These are phyloP conservation scores for Haplosporangium gracile DNA, from an alignment of 192 early-diverging fungal genomes.

Conservation along the genomic window DNA sequence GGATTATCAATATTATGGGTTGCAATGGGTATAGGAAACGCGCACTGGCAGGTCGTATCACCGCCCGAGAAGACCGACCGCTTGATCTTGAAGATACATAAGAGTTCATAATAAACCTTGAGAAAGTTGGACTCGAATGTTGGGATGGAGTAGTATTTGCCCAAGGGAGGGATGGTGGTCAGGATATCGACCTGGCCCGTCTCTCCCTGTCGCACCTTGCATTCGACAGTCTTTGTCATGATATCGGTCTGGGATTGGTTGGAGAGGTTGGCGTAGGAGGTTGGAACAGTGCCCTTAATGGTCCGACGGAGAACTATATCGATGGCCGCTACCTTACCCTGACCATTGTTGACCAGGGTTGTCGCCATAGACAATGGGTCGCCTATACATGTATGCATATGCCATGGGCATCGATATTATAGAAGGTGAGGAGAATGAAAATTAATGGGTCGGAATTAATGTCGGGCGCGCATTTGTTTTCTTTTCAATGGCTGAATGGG, in stretches of 20 bases:
- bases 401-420: not conserved
- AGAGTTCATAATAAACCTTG: slow-evolving; percentile 47
- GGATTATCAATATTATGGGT: slow-evolving; percentile 55
- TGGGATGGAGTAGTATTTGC: slow-evolving; percentile 29
- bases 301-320: slow-evolving; percentile 44
- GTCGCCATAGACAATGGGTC: slow-evolving; percentile 49
- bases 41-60: slow-evolving; percentile 35
- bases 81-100: slow-evolving; percentile 43
- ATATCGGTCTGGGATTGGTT: slow-evolving; percentile 40
- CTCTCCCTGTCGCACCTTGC: slow-evolving; percentile 45
- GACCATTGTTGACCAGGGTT: slow-evolving; percentile 38
- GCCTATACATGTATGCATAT: slow-evolving; percentile 6
- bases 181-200: slow-evolving; percentile 46
- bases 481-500: not conserved
- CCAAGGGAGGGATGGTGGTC: slow-evolving; percentile 44
- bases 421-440: not conserved
- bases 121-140: slow-evolving; percentile 56
- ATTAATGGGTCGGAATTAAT: not conserved
- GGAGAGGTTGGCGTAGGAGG: slow-evolving; percentile 43
- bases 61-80: slow-evolving; percentile 49
- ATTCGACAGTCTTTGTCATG: slow-evolving; percentile 46
- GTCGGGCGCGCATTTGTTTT: not conserved
- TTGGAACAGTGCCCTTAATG: slow-evolving; percentile 31
- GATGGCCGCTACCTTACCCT: slow-evolving; percentile 40
- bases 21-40: slow-evolving; percentile 42